A percentile compares a stretch with the other conserved stretches of the same genome.
phyloP scores from a whole-genome alignment of 129 eudicot genomes.

The Mikania micrantha region DNA sequence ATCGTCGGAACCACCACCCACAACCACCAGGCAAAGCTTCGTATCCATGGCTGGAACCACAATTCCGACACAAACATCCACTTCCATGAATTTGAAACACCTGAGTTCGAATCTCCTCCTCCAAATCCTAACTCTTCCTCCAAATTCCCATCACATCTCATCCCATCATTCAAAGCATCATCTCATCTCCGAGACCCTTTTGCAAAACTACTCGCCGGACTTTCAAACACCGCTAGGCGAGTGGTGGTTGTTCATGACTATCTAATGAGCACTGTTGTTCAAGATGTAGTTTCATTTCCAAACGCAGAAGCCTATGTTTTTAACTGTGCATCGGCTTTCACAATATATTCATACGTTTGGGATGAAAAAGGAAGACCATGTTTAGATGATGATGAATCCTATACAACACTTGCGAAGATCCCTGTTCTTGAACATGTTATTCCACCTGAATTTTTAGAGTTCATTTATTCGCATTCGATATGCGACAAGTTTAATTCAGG shows the following conservation, averaged over 20 bases:
- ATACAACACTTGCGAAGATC: constrained; percentile 1
- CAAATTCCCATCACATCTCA: constrained; percentile 41
- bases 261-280: constrained; percentile 32
- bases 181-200: constrained; percentile 36
- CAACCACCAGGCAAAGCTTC: constrained; percentile 43
- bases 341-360: constrained; percentile 23
- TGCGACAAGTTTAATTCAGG: constrained; percentile 28
- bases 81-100: constrained; percentile 39
- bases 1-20: constrained; percentile 48
- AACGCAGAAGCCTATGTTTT: constrained; percentile 41
- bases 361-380: constrained; percentile 33
- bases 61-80: constrained; percentile 10
- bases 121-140: constrained; percentile 30
- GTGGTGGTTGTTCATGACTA: constrained; percentile 41
- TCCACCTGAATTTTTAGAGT: constrained; percentile 21
- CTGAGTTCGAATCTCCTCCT: constrained; percentile 28
- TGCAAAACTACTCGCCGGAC: constrained; percentile 6
- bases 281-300: constrained; percentile 24
- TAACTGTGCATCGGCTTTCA: constrained; percentile 31
- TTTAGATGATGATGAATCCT: constrained; percentile 16
- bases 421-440: constrained; percentile 26
- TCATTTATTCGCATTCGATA: neutral
- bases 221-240: neutral
- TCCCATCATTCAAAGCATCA: constrained; percentile 31
- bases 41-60: constrained; percentile 28